Conservation (phyloP, 495 filamentous ascomycete genomes). For the Haplographium delicatum region DNA sequence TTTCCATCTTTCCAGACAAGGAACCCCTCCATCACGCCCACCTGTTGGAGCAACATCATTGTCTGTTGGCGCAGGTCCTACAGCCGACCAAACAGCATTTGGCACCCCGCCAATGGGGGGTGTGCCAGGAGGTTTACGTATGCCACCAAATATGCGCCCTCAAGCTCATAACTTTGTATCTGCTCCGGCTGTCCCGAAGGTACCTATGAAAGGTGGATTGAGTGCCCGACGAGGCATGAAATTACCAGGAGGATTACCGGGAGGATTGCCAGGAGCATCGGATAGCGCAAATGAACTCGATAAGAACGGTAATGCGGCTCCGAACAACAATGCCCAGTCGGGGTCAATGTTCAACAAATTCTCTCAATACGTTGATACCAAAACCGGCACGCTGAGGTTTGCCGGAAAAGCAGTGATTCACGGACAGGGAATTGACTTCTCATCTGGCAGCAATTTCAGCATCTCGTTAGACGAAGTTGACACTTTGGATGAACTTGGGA, state of each 20-base stretch:
- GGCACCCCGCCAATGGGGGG: constrained; percentile 27
- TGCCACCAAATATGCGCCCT: constrained; percentile 37
- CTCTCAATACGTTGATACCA: constrained; percentile 83
- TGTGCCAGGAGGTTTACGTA: constrained; percentile 33
- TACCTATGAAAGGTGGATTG: constrained; percentile 20
- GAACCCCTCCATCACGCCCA: constrained; percentile 47
- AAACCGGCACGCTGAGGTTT: constrained; percentile 87
- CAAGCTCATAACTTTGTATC: constrained; percentile 41
- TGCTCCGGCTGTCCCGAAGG: constrained; percentile 38
- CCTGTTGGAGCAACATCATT: constrained; percentile 30
- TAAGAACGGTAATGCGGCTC: constrained; percentile 14
- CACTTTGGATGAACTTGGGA: constrained; percentile 89
- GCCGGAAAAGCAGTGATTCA: constrained; percentile 89
- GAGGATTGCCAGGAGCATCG: constrained; percentile 2
- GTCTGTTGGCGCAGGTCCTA: constrained; percentile 13
- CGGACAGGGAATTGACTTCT: constrained; percentile 85
- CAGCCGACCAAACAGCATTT: background rate
- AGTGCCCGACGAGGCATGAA: constrained; percentile 26
- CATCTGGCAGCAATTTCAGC: constrained; percentile 79
- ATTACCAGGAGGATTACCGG: constrained; percentile 25
- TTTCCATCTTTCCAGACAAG: constrained; percentile 63
- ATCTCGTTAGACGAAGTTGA: constrained; percentile 97
- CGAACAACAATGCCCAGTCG: constrained; percentile 19
- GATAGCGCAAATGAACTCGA: constrained; percentile 1
- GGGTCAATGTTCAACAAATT: constrained; percentile 84